A percentile compares a stretch with the other conserved stretches of the same genome.
phyloP scores from a whole-genome alignment of 805 yeast species.

The Diddensiella caesifluorescens region DNA sequence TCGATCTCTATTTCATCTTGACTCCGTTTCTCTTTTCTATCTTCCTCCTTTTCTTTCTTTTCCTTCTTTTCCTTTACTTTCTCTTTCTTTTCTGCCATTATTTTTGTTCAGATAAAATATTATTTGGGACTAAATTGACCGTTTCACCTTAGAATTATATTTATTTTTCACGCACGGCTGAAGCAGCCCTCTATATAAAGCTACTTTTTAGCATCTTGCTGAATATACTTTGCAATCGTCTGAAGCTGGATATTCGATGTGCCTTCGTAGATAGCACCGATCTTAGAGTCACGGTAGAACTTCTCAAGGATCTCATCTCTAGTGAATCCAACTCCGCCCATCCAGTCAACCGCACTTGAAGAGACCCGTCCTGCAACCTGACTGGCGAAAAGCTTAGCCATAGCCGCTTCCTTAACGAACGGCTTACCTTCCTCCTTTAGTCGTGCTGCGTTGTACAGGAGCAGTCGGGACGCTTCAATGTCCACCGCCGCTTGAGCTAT shows the following conservation, averaged over 20 bases:
- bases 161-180: not conserved
- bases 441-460: conserved; percentile 42
- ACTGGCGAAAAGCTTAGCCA: conserved; percentile 40
- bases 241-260: conserved; percentile 41
- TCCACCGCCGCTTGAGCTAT: conserved; percentile 41
- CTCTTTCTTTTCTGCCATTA: not conserved
- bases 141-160: not conserved
- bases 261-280: conserved; percentile 42
- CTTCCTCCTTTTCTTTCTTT: too few species aligned
- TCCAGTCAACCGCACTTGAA: conserved; percentile 41
- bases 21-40: too few species aligned
- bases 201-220: conserved; percentile 26
- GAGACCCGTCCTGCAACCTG: conserved; percentile 38
- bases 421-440: conserved; percentile 39
- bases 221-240: conserved; percentile 39
- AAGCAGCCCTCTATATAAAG: not conserved
- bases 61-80: not conserved
- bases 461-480: conserved; percentile 39
- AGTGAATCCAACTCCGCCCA: conserved; percentile 45
- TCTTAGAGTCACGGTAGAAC: conserved; percentile 41
- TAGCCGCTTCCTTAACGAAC: conserved; percentile 41
- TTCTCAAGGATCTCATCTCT: conserved; percentile 40
- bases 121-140: not conserved
- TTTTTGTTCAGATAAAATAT: not conserved
- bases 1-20: conserved; percentile 40